phyloP scores from a whole-genome alignment of 345 rosid genomes.

The Euphorbia pulcherrima region DNA sequence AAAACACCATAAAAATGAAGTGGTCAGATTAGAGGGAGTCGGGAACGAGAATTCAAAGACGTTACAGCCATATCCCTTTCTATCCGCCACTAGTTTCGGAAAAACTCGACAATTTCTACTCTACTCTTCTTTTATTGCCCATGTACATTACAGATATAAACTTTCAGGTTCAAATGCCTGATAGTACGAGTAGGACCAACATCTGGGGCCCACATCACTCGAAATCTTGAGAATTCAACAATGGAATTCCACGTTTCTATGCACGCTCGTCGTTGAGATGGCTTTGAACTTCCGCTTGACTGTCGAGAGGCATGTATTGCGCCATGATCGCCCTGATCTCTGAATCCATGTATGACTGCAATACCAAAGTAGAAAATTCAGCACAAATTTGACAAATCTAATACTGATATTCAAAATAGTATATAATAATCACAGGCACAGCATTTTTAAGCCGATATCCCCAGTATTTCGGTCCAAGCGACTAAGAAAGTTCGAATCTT shows the following conservation, averaged over 20 bases:
- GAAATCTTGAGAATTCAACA: neutral
- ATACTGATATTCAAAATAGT: neutral
- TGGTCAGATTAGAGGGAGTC: neutral
- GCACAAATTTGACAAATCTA: neutral
- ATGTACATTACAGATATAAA: constrained; percentile 19
- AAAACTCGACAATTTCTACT: constrained; percentile 21
- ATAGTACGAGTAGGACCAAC: constrained; percentile 1
- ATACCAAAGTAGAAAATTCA: constrained; percentile 2
- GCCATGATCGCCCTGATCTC: constrained; percentile 99
- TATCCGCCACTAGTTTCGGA: constrained; percentile 11
- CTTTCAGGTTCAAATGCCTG: constrained; percentile 19
- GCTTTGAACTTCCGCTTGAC: constrained; percentile 67
- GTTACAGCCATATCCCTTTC: constrained; percentile 22
- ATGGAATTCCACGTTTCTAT: constrained; percentile 22
- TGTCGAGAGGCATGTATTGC: constrained; percentile 94
- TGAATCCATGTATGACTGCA: constrained; percentile 94
- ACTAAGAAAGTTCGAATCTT: too few species aligned
- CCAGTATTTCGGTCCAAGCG: too few species aligned
- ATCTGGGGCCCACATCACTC: constrained; percentile 3
- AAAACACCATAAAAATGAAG: constrained; percentile 4
- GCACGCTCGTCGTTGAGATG: constrained; percentile 56
- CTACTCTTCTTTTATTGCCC: constrained; percentile 23
- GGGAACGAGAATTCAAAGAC: constrained; percentile 4
- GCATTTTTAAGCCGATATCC: too few species aligned
- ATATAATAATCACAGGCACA: neutral